These are phyloP conservation scores for Alloteropsis semialata DNA, from an alignment of 176 grass and related monocot species.

Conservation along the genomic window DNA sequence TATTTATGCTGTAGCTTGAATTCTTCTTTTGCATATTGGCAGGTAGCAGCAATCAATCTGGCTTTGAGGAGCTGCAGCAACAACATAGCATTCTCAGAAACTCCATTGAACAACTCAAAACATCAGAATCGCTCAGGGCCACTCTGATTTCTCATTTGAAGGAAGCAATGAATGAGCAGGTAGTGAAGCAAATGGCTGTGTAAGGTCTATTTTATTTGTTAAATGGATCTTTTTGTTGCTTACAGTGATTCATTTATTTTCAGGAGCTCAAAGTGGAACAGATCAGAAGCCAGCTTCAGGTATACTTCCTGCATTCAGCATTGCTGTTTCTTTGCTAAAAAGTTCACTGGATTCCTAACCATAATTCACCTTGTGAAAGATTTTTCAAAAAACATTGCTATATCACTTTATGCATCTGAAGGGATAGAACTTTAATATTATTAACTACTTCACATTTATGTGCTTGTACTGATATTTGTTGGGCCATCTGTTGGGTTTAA, in stretches of 20 bases:
- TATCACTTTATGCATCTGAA: slow-evolving; percentile 14
- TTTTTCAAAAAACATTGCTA: not conserved
- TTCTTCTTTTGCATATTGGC: slow-evolving; percentile 32
- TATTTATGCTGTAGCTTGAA: slow-evolving; percentile 21
- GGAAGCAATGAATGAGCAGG: slow-evolving; percentile 84
- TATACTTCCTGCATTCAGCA: slow-evolving; percentile 32
- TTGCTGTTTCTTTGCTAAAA: not conserved
- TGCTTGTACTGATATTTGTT: not conserved
- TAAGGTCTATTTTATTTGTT: slow-evolving; percentile 2
- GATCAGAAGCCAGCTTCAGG: slow-evolving; percentile 62
- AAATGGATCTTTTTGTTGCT: slow-evolving; percentile 28
- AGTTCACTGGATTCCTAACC: not conserved
- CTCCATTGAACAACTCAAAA: slow-evolving; percentile 70
- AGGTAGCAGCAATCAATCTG: slow-evolving; percentile 51
- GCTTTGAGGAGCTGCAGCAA: slow-evolving; percentile 48
- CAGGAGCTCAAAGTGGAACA: slow-evolving; percentile 73
- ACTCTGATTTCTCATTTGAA: slow-evolving; percentile 59
- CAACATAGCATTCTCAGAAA: slow-evolving; percentile 61
- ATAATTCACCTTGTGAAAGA: not conserved
- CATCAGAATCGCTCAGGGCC: slow-evolving; percentile 52
- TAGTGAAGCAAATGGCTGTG: slow-evolving; percentile 24
- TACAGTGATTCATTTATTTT: slow-evolving; percentile 24
- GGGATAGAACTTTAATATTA: not conserved
- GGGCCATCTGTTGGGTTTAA: not conserved
- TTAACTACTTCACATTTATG: slow-evolving; percentile 3